These are phyloP conservation scores for Pestalotiopsis sp. DNA, from an alignment of 2,329 filamentous ascomycete species.

Conservation along the genomic window DNA sequence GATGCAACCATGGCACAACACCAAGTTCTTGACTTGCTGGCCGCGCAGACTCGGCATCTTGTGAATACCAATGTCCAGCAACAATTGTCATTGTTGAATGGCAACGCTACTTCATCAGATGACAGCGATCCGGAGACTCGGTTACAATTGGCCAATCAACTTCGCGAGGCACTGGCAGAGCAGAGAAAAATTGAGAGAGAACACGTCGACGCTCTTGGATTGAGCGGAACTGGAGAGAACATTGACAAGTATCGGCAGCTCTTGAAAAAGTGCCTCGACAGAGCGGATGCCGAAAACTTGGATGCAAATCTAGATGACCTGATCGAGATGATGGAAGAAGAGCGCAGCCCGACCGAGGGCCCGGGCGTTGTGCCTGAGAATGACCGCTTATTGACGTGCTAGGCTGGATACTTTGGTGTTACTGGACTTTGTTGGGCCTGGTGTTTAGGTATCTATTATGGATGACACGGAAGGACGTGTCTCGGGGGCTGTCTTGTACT, in stretches of 20 bases:
- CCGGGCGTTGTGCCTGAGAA: background rate
- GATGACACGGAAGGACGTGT: background rate
- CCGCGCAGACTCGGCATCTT: slow-evolving; percentile 55
- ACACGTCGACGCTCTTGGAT: slow-evolving; percentile 69
- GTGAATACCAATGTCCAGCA: slow-evolving; percentile 55
- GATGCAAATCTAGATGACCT: slow-evolving; percentile 65
- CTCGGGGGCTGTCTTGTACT: background rate
- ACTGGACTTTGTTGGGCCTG: background rate
- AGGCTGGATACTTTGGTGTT: background rate
- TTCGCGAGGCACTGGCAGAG: slow-evolving; percentile 59
- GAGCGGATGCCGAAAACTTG: slow-evolving; percentile 68
- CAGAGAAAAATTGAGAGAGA: slow-evolving; percentile 66
- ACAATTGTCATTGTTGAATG: slow-evolving; percentile 53
- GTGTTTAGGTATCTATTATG: background rate
- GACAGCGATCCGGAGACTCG: slow-evolving; percentile 58
- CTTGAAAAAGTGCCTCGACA: slow-evolving; percentile 68
- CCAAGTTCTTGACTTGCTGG: slow-evolving; percentile 51
- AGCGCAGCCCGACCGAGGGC: background rate
- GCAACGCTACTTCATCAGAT: slow-evolving; percentile 30
- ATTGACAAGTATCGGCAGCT: slow-evolving; percentile 74
- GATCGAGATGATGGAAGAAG: slow-evolving; percentile 65
- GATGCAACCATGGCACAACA: slow-evolving; percentile 55
- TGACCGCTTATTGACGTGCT: background rate
- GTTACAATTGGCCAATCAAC: slow-evolving; percentile 58
- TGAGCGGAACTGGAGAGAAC: slow-evolving; percentile 72